Conservation (phyloP, 208 protist species). For the Trypanosoma congolense region DNA sequence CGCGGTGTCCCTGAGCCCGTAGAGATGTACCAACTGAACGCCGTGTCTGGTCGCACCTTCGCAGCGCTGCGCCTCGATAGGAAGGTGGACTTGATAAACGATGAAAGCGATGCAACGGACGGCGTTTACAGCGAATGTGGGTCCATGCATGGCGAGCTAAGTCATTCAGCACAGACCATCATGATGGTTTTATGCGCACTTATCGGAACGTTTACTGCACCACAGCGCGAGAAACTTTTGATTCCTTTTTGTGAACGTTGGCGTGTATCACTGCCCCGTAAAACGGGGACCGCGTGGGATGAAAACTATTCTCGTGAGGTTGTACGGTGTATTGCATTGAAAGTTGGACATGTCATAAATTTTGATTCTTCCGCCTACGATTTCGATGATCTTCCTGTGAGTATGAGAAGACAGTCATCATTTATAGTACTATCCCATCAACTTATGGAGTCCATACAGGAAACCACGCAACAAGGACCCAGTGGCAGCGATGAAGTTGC, state of each 20-base stretch:
- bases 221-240: not conserved
- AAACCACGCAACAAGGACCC: no score
- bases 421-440: no score
- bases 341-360: not conserved
- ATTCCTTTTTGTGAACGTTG: not conserved
- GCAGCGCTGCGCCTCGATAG: slow-evolving; percentile 34
- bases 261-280: not conserved
- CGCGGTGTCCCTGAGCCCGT: slow-evolving; percentile 40
- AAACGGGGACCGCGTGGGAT: not conserved
- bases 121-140: not conserved
- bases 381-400: no score
- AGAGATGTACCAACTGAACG: slow-evolving; percentile 48
- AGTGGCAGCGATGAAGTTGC: no score
- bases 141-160: not conserved
- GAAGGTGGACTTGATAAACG: slow-evolving; percentile 21
- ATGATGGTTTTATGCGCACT: not conserved
- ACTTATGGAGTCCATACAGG: no score
- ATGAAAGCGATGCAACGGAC: not conserved
- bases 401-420: no score
- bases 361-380: no score
- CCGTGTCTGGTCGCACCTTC: slow-evolving; percentile 27
- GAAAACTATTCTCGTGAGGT: not conserved
- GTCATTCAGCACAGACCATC: not conserved
- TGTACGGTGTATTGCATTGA: not conserved
- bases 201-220: not conserved